A percentile compares a stretch with the other conserved stretches of the same genome.
phyloP scores from a whole-genome alignment of 2,329 filamentous ascomycete species.

The Scleromitrula shiraiana region DNA sequence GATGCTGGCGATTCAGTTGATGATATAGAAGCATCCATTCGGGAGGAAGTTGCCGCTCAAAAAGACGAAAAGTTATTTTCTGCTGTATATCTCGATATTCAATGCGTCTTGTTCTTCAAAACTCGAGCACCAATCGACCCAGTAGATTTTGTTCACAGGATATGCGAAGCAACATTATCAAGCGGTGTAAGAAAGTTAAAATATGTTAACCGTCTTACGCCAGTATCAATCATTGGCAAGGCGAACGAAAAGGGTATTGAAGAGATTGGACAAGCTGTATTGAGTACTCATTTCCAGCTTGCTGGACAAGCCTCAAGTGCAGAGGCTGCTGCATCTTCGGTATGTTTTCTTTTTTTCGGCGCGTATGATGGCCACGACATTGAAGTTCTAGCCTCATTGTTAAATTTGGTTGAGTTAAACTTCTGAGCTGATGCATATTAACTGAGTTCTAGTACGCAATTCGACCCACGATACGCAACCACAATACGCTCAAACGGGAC shows the following conservation, averaged over 20 bases:
- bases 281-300: conserved; percentile 51
- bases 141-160: conserved; percentile 42
- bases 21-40: conserved; percentile 69
- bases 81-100: conserved; percentile 46
- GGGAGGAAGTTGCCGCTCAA: conserved; percentile 56
- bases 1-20: conserved; percentile 35
- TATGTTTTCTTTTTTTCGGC: conserved; percentile 6
- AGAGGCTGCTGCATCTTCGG: conserved; percentile 13
- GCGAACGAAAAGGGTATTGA: conserved; percentile 62
- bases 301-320: conserved; percentile 27
- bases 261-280: conserved; percentile 53
- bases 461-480: conserved; percentile 66
- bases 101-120: conserved; percentile 56
- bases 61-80: conserved; percentile 39
- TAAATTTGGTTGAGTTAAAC: conserved; percentile 2
- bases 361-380: conserved; percentile 2
- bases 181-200: conserved; percentile 41
- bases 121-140: conserved; percentile 49
- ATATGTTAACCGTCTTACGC: conserved; percentile 55
- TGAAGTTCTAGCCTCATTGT: not conserved
- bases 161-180: conserved; percentile 45
- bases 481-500: conserved; percentile 59
- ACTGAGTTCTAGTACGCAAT: conserved; percentile 66
- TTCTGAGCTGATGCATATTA: not conserved
- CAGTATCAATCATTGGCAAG: conserved; percentile 47